A percentile compares a stretch with the other conserved stretches of the same genome.
phyloP scores from a whole-genome alignment of 306 rosid genomes.

The Corylus heterophylla region DNA sequence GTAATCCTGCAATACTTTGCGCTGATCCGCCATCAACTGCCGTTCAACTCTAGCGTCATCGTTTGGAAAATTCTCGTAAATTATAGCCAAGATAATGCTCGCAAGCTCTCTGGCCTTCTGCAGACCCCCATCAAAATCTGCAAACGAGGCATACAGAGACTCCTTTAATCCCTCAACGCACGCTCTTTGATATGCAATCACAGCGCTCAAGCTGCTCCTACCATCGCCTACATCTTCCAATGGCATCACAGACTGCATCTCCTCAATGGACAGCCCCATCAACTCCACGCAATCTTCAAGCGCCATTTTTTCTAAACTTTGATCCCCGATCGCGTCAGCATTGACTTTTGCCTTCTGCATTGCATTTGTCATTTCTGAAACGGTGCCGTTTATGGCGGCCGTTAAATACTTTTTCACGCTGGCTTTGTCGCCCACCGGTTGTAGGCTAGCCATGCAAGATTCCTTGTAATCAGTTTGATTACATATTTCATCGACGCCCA shows the following conservation, averaged over 20 bases:
- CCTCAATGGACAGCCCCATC: slow-evolving; percentile 23
- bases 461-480: background rate
- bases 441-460: background rate
- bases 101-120: slow-evolving; percentile 10
- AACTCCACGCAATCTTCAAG: slow-evolving; percentile 30
- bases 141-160: background rate
- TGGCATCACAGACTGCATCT: slow-evolving; percentile 1
- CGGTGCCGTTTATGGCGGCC: slow-evolving; percentile 18
- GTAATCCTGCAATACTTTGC: background rate
- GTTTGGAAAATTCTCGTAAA: background rate
- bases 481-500: background rate
- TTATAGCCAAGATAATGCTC: slow-evolving; percentile 34
- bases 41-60: too few relatives aligned
- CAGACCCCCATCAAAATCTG: background rate
- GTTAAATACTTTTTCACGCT: background rate
- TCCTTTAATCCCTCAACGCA: slow-evolving; percentile 18
- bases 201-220: slow-evolving; percentile 29
- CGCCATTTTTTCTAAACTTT: background rate
- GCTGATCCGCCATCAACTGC: too few relatives aligned
- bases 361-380: background rate
- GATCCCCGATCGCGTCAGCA: background rate
- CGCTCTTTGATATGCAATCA: slow-evolving; percentile 36
- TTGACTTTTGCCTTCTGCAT: background rate
- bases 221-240: background rate
- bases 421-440: background rate